Evolutionary conservation across 352 stramenopile genomes (phyloP), one percentile per base, ranked within the genome.

Genomic region (Phytopythium cucurbitacearum): DNA sequence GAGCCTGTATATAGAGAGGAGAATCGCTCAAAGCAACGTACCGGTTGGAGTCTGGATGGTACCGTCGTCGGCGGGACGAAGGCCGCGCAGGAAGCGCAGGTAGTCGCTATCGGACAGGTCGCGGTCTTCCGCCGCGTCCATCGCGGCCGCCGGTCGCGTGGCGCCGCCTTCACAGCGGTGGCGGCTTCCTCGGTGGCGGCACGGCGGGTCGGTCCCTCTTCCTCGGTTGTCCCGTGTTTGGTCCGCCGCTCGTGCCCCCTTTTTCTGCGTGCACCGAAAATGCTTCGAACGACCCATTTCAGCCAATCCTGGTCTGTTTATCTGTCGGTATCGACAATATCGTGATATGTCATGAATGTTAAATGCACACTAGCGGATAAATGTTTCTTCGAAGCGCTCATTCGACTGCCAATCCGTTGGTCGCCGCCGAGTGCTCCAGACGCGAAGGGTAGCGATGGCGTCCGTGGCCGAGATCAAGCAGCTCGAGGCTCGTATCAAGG

Each of bases 401-500:
- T 28, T 28, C 41, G 21, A 35, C 21, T 11, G 15, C 16, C n/a
- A 28, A 47, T 47, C 16, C 16, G 42, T 28, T 47, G 42, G 42
- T 15, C 42, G 15, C 16, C 42, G n/a, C 35, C 35, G 16, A 12
- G 15, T 15, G 35, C 42, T 32, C 13, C 42, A 37, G 32, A 56
- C 39, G n/a, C 15, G 45, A 28, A 13, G 37, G 38, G 21, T 4
- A 39, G 75, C 33, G 39, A 88, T 88, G 80, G 60, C 67, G 64
- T 84, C 65, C 36, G 69, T 66, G 36, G 73, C 70, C 51, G 74
- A 87, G 71, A 87, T 91, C 65, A 91, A 88, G 78, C 82, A 93
- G 71, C 65, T 95, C 39, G 85, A 95, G 56, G 80, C 77, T 37
- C 81, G 80, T 59, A 87, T 95, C 68, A 91, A 93, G 62, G 81